Conservation (phyloP, 1,284 basidiomycete genomes). For the Ceratobasidium sp. region DNA sequence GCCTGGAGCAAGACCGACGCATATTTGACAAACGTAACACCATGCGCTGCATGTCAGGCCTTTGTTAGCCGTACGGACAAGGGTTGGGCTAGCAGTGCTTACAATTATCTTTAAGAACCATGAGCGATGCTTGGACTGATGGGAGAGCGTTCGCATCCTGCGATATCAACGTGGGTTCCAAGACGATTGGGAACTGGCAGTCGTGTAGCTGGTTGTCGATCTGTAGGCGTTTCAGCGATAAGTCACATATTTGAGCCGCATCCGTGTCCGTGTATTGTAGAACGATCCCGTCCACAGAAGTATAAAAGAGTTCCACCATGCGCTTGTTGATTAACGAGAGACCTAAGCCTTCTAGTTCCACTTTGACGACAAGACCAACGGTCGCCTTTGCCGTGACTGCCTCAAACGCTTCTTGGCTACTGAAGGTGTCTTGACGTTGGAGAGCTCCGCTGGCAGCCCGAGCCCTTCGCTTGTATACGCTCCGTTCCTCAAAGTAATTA, state of each 20-base stretch:
- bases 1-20: conserved; percentile 95
- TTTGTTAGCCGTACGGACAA: neutral
- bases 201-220: conserved; percentile 99
- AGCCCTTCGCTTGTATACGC: conserved; percentile 87
- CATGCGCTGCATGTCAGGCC: conserved; percentile 65
- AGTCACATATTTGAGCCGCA: conserved; percentile 81
- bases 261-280: conserved; percentile 89
- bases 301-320: conserved; percentile 91
- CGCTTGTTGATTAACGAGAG: conserved; percentile 91
- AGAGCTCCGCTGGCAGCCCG: conserved; percentile 63
- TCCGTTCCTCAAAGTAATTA: conserved; percentile 86
- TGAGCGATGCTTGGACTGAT: conserved; percentile 88
- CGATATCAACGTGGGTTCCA: conserved; percentile 93
- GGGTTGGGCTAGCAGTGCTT: conserved; percentile 48
- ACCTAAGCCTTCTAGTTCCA: conserved; percentile 93
- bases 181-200: conserved; percentile 92
- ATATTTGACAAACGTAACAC: conserved; percentile 97
- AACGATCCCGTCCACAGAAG: conserved; percentile 82
- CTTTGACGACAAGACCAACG: conserved; percentile 72
- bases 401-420: conserved; percentile 84
- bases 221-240: conserved; percentile 92
- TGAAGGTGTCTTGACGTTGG: conserved; percentile 76
- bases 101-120: conserved; percentile 95
- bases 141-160: conserved; percentile 87
- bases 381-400: conserved; percentile 80